Base-by-base conservation (phyloP, 441 rosid species). In the Breynia disticha region DNA sequence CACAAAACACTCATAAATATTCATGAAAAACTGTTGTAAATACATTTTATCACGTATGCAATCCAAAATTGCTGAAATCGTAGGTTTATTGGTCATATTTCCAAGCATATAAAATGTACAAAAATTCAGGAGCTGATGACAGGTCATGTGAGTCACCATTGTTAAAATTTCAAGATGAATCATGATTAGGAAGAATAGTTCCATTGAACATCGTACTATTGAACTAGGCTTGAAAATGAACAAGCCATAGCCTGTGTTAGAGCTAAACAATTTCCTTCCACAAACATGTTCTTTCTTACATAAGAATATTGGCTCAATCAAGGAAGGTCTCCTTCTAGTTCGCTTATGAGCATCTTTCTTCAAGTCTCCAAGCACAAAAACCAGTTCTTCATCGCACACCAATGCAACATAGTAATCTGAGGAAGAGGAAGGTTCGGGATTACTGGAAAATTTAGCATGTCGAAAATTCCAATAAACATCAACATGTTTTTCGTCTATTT, bases 391-490 rank as follows among this genome's bases (percentile, higher is more conserved):
- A 8, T 60, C 65, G 5, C 72, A 66, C 7, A 77, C 83, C 50
- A 88, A 22, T 0, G 90, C 84, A 2, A 88, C 79, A 50, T 83
- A 86, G 52, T 75, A 86, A 57, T 80, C 79, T 0, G 93, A 77
- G 13, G 66, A n/a, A n/a, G n/a, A n/a, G n/a, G n/a, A 65, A 5
- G 96, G 95, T 48, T 80, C 83, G 0, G 95, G 87, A 45, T 70
- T 72, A 54, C 24, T 54, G 0, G 84, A 59, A 67, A 88, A 79
- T 67, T 79, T 83, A 2, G 85, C 83, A 12, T 72, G 69, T 54
- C 91, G 77, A 50, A 88, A 78, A 73, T 88, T 90, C 91, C 95
- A 85, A 24, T 69, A 86, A 39, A 85, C 61, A 1, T 78, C 85
- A 8, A 80, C 73, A 45, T 70, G 60, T n/a, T 50, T 53, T 1